Evolutionary conservation across 2,329 filamentous ascomycete species (phyloP), one percentile per base, ranked within the genome.

Genomic region (Thelonectria olida): DNA sequence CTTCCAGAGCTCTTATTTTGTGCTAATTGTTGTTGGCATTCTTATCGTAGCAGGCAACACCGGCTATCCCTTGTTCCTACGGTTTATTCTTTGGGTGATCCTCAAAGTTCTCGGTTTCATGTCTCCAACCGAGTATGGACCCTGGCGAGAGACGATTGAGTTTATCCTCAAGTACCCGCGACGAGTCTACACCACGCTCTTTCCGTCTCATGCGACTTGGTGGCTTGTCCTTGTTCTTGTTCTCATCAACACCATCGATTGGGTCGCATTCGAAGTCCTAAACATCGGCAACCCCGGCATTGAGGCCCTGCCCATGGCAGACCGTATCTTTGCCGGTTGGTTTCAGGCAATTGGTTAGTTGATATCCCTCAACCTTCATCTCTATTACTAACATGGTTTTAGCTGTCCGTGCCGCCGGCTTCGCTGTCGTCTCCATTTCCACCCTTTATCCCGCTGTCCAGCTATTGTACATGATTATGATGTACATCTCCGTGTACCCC

Each of bases 41-140:
- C 74, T 90, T 62, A 85, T 89, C 52, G 78, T 90, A 5, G 88
- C 88, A 0, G 88, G 88, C 4, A 90, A 90, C 48, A 90, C 88
- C 4, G 85, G 86, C 1, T 90, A 88, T 67, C 88, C 88, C 0
- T 79, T 89, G 51, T 86, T 90, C 61, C 74, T 91, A 12, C 82
- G 89, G 4, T 78, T 90, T 9, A 82, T 83, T 15, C 76, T 91
- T 9, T 90, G 87, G 85, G 72, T 71, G 2, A 75, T 84, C 53
- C 74, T 84, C 39, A 79, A 80, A 64, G 9, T 80, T 31, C 67
- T 84, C 42, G 74, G 73, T 38, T 63, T 71, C 15, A 74, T 79
- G 2, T 74, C 71, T 3, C 74, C 76, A 0, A 69, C 74, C 20
- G 73, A 76, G 2, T 75, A 77, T 25, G 67, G 54, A 2, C 76